Evolutionary conservation across 106 monocot genomes (phyloP).

Genomic region (Acanthochlamys bracteata): DNA sequence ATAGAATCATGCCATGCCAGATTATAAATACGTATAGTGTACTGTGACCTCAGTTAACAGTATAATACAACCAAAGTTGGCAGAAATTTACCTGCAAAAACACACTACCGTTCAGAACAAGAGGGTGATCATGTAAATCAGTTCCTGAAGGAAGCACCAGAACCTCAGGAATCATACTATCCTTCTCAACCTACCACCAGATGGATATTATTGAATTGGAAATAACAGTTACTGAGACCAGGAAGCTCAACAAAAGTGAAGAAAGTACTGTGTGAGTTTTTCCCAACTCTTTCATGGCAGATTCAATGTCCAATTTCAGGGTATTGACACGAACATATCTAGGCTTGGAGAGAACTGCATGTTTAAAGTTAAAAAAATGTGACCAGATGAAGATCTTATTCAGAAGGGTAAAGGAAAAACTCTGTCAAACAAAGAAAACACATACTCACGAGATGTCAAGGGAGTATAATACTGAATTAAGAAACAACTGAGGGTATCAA

Average conservation of each 20-base stretch:
- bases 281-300: conserved; percentile 49
- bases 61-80: no score
- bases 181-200: conserved; percentile 49
- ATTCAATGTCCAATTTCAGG: conserved; percentile 56
- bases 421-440: no score
- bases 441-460: no score
- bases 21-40: no score
- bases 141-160: conserved; percentile 63
- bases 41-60: no score
- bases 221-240: neutral
- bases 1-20: neutral
- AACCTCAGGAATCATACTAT: conserved; percentile 71
- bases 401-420: no score
- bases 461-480: no score
- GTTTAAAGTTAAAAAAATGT: neutral
- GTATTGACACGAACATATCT: conserved; percentile 91
- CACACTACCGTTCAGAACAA: conserved; percentile 71
- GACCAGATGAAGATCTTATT: no score
- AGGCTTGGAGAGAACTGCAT: conserved; percentile 58
- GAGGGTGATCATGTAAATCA: conserved; percentile 88
- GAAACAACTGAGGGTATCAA: no score
- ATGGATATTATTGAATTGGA: neutral
- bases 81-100: conserved; percentile 63
- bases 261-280: conserved; percentile 37
- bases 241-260: no score